Percentiles rank a stretch among this genome's conserved stretches.
These are phyloP conservation scores for Pichia sp. DNA, from an alignment of 1,139 yeast species.

Conservation along the genomic window DNA sequence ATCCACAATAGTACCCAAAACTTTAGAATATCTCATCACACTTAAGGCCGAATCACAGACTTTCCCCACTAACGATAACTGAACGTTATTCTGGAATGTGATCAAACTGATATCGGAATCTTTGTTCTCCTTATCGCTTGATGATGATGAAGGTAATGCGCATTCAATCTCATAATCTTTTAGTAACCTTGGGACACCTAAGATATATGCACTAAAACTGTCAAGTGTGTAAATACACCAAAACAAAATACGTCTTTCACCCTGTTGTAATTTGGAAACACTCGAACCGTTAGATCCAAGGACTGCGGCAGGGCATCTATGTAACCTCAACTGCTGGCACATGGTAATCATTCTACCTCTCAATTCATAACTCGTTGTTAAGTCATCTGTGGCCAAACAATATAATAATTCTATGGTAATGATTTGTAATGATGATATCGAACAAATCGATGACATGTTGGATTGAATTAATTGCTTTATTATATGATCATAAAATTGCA, in stretches of 20 bases:
- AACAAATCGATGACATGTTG: conserved; percentile 50
- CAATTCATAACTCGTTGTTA: conserved; percentile 66
- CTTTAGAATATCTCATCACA: conserved; percentile 65
- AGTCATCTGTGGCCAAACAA: conserved; percentile 69
- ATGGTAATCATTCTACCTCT: conserved; percentile 74
- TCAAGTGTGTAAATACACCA: conserved; percentile 84
- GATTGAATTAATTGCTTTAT: conserved; percentile 46
- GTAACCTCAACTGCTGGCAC: conserved; percentile 83
- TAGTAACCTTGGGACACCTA: conserved; percentile 78
- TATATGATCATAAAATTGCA: conserved; percentile 33
- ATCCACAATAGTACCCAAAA: conserved; percentile 70
- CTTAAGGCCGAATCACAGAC: conserved; percentile 60
- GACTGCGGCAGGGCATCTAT: conserved; percentile 85
- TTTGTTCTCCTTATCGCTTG: conserved; percentile 31
- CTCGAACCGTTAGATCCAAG: conserved; percentile 53
- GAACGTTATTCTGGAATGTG: conserved; percentile 49
- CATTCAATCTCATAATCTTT: conserved; percentile 83
- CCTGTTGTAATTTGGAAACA: conserved; percentile 63
- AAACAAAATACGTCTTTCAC: conserved; percentile 73
- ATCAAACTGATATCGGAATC: conserved; percentile 44
- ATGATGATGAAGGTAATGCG: conserved; percentile 58
- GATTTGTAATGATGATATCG: conserved; percentile 67
- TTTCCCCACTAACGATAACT: conserved; percentile 61
- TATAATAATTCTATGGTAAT: conserved; percentile 65
- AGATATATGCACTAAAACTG: conserved; percentile 63